Evolutionary conservation across 164 flowering plant genomes (phyloP).

Genomic region (Nelumbo lutea): DNA sequence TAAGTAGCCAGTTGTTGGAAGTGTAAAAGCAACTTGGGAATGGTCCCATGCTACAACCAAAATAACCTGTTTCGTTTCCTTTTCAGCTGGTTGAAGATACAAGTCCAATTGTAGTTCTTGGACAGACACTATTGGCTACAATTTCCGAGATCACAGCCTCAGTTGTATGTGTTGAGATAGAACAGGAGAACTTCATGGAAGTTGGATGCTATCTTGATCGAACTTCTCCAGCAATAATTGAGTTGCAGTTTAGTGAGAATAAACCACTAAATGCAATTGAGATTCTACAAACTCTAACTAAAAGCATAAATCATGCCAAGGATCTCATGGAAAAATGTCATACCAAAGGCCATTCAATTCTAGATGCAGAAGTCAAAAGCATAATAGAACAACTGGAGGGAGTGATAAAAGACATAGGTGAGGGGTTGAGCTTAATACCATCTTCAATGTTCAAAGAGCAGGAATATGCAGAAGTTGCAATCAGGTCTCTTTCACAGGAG

Average conservation of each 20-base stretch:
- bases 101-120: constrained; percentile 13
- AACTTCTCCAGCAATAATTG: constrained; percentile 44
- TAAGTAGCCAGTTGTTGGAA: background rate
- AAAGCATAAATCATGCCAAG: constrained; percentile 36
- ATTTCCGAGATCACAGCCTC: constrained; percentile 41
- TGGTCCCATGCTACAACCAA: background rate
- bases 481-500: constrained; percentile 46
- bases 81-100: constrained; percentile 20
- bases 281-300: constrained; percentile 40
- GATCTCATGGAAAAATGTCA: constrained; percentile 27
- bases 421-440: constrained; percentile 44
- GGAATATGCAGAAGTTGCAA: constrained; percentile 46
- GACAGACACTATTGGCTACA: constrained; percentile 33
- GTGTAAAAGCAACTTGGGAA: background rate
- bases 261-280: constrained; percentile 32
- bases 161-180: constrained; percentile 25
- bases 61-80: constrained; percentile 6
- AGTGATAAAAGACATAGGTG: constrained; percentile 43
- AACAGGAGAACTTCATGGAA: constrained; percentile 39
- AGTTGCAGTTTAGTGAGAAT: constrained; percentile 32
- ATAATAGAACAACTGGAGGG: constrained; percentile 33
- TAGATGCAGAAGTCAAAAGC: constrained; percentile 26
- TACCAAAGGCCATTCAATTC: constrained; percentile 8
- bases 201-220: constrained; percentile 59
- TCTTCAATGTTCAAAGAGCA: constrained; percentile 33